Conservation (phyloP, 2,329 filamentous ascomycete species). For the Zalaria sp. region DNA sequence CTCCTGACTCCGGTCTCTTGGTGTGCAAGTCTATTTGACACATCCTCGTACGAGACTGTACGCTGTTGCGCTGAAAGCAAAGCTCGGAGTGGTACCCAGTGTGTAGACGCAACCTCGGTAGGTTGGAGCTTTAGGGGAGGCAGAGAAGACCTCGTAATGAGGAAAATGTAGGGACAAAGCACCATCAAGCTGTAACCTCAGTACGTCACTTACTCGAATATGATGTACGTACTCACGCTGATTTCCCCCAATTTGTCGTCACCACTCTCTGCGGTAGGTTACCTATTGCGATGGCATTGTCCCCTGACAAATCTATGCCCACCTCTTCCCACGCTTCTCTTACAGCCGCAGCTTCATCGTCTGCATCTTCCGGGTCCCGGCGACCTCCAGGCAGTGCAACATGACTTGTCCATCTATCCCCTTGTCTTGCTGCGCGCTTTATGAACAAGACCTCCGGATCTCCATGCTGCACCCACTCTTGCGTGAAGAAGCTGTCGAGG, state of each 20-base stretch:
- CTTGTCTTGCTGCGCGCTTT: constrained; percentile 49
- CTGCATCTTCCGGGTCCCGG: constrained; percentile 47
- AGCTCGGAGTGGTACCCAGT: constrained; percentile 53
- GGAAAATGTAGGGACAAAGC: constrained; percentile 53
- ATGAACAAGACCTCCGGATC: constrained; percentile 59
- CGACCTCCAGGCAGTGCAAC: constrained; percentile 55
- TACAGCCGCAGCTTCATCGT: constrained; percentile 48
- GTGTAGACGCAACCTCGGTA: constrained; percentile 52
- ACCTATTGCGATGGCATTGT: constrained; percentile 31
- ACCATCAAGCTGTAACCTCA: constrained; percentile 44
- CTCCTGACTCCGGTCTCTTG: constrained; percentile 40
- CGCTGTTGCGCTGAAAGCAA: constrained; percentile 46
- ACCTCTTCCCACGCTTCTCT: constrained; percentile 55
- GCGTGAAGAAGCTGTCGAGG: constrained; percentile 44
- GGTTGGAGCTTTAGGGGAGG: constrained; percentile 50
- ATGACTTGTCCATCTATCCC: constrained; percentile 57
- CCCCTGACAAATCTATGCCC: constrained; percentile 39
- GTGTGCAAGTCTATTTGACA: constrained; percentile 46
- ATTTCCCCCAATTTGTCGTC: constrained; percentile 51
- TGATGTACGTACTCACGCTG: constrained; percentile 29
- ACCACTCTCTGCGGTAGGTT: constrained; percentile 54
- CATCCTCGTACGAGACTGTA: constrained; percentile 49
- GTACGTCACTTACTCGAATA: too few species aligned
- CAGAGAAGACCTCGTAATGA: constrained; percentile 41
- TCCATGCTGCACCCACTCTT: constrained; percentile 51